phyloP scores from a whole-genome alignment of 345 rosid species.

The Triadica sebifera region DNA sequence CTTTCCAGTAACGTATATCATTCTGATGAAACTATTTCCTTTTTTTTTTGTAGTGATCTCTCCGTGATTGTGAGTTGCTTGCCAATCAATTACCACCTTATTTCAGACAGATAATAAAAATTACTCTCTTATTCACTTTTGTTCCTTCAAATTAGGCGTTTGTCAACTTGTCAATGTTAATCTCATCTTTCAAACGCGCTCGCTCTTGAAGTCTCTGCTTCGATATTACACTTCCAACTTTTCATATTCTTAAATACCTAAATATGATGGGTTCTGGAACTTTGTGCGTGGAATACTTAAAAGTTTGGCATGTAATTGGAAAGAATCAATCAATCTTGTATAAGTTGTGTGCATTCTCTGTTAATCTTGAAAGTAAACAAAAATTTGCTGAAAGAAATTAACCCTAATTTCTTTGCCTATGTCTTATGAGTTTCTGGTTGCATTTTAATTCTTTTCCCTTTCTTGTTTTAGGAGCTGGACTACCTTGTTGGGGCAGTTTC shows the following conservation, averaged over 20 bases:
- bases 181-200: neutral
- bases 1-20: neutral
- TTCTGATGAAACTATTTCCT: too few species aligned
- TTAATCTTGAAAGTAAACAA: neutral
- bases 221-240: neutral
- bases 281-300: neutral
- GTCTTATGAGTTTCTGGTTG: neutral
- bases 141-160: too few species aligned
- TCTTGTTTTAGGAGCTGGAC: slow-evolving; percentile 66
- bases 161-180: neutral
- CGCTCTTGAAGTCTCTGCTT: neutral
- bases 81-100: too few species aligned
- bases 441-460: neutral
- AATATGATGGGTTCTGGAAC: neutral
- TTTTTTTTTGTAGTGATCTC: too few species aligned
- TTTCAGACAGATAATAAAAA: too few species aligned
- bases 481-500: slow-evolving; percentile 96
- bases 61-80: too few species aligned
- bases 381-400: neutral
- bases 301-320: neutral
- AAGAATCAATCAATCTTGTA: neutral
- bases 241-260: neutral
- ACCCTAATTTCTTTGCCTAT: neutral
- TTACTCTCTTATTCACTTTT: too few species aligned
- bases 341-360: neutral